These are phyloP conservation scores for Polyplosphaeria fusca DNA, from an alignment of 495 filamentous ascomycete genomes.

Conservation along the genomic window DNA sequence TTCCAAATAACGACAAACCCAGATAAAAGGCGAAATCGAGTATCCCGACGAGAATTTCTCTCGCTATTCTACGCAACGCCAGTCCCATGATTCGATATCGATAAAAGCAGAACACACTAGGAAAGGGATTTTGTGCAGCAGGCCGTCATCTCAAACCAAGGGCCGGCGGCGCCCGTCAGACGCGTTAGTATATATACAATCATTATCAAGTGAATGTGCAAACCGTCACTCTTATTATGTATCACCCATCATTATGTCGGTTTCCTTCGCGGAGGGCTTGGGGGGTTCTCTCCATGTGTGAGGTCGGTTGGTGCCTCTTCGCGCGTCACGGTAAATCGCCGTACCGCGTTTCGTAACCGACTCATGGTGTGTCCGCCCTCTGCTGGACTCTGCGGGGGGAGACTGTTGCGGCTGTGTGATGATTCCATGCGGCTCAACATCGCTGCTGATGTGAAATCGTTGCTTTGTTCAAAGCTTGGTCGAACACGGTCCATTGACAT, in stretches of 20 bases:
- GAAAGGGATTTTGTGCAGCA: constrained; percentile 25
- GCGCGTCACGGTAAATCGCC: constrained; percentile 26
- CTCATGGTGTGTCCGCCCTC: constrained; percentile 12
- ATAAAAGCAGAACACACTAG: constrained; percentile 20
- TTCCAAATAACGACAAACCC: constrained; percentile 9
- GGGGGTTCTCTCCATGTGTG: constrained; percentile 1
- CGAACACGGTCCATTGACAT: constrained; percentile 70
- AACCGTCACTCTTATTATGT: constrained; percentile 2
- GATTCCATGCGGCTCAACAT: constrained; percentile 75
- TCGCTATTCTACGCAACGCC: constrained; percentile 29
- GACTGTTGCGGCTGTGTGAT: constrained; percentile 25
- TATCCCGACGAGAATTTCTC: no score
- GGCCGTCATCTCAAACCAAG: not conserved
- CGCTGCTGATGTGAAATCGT: constrained; percentile 86
- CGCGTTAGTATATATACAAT: constrained; percentile 32
- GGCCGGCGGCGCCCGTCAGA: constrained; percentile 8
- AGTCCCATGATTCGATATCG: constrained; percentile 10
- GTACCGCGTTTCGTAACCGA: constrained; percentile 25
- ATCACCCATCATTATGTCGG: constrained; percentile 9
- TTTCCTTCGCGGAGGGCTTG: constrained; percentile 14
- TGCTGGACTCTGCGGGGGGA: not conserved
- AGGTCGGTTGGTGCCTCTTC: constrained; percentile 25
- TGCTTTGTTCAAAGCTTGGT: constrained; percentile 77
- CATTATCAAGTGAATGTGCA: constrained; percentile 19
- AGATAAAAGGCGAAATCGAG: not conserved